Conservation (phyloP, 352 stramenopile genomes). For the Phytopythium cucurbitacearum region DNA sequence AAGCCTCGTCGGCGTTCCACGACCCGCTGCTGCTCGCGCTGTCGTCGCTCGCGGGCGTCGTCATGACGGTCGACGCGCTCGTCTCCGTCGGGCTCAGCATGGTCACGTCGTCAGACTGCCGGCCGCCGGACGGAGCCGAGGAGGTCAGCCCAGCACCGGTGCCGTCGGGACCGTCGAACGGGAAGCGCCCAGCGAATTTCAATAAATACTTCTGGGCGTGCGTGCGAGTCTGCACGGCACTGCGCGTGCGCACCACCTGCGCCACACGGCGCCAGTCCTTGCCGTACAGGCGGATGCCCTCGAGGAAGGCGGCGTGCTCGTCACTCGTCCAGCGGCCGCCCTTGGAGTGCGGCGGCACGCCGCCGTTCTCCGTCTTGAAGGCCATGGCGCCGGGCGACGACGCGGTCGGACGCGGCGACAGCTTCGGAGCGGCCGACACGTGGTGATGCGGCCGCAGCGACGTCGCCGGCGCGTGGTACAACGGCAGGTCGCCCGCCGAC, state of each 20-base stretch:
- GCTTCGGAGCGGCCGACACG: constrained; percentile 9
- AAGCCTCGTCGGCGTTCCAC: constrained; percentile 29
- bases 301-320: constrained; percentile 82
- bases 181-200: constrained; percentile 84
- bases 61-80: constrained; percentile 13
- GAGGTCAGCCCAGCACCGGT: constrained; percentile 14
- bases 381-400: constrained; percentile 1
- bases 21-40: constrained; percentile 23
- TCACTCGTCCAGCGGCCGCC: constrained; percentile 86
- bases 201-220: constrained; percentile 92
- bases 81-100: constrained; percentile 27
- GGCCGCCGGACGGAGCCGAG: neutral
- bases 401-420: constrained; percentile 22
- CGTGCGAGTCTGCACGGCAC: constrained; percentile 85
- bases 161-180: constrained; percentile 49
- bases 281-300: constrained; percentile 83
- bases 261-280: constrained; percentile 86
- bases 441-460: constrained; percentile 5
- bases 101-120: constrained; percentile 3
- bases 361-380: constrained; percentile 12
- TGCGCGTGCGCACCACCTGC: constrained; percentile 78
- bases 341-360: constrained; percentile 35
- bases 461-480: constrained; percentile 23
- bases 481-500: constrained; percentile 15
- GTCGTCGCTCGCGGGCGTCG: constrained; percentile 24